Evolutionary conservation across 805 yeast genomes (phyloP).

Genomic region (Metschnikowia matae): DNA sequence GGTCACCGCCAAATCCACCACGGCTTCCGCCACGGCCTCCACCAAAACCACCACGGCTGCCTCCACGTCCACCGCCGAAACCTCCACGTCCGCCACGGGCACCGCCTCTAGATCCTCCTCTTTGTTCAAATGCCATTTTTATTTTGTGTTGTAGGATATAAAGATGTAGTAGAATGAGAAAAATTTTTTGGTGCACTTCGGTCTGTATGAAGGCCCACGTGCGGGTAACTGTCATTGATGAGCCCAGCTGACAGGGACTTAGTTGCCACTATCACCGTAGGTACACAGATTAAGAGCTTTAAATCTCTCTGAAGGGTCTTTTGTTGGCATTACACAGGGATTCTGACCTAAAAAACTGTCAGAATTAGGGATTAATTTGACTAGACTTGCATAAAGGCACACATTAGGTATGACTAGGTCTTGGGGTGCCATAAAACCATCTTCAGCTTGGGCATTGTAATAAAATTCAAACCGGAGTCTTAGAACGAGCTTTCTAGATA

Average conservation of each 20-base stretch:
- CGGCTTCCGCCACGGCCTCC: conserved; percentile 44
- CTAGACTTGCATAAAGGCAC: not conserved
- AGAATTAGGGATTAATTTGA: too few species aligned
- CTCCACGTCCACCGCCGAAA: conserved; percentile 35
- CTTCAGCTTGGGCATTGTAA: not conserved
- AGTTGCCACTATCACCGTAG: not conserved
- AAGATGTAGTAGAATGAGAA: conserved; percentile 9
- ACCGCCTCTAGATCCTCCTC: conserved; percentile 21
- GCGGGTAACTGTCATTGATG: conserved; percentile 16
- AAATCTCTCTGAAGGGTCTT: not conserved
- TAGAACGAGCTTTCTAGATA: too few species aligned
- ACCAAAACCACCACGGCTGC: conserved; percentile 54
- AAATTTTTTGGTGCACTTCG: conserved; percentile 7
- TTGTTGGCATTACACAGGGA: not conserved
- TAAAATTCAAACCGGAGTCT: not conserved
- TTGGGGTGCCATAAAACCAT: not conserved
- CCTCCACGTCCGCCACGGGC: conserved; percentile 19
- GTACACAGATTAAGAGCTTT: too few species aligned
- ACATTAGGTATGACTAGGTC: too few species aligned
- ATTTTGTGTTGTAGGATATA: conserved; percentile 7
- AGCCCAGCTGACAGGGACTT: not conserved
- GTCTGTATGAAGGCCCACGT: conserved; percentile 14
- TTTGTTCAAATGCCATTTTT: conserved; percentile 20
- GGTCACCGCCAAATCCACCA: conserved; percentile 45
- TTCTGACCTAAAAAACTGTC: too few species aligned